Evolutionary conservation across 257 asterid species (phyloP).

Genomic region (Lycium ferocissimum): DNA sequence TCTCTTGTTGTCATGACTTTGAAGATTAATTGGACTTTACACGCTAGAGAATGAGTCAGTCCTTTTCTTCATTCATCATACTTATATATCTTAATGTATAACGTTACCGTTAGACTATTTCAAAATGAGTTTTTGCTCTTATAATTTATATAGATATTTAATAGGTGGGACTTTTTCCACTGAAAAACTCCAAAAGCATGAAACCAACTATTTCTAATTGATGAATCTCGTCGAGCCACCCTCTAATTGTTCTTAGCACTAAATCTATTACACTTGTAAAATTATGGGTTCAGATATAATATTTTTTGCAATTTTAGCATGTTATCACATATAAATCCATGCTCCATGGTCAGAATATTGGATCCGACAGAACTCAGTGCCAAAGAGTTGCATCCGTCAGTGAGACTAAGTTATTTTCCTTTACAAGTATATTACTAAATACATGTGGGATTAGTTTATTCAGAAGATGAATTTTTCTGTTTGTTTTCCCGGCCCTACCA

Average conservation of each 20-base stretch:
- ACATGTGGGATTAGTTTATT: too few species aligned
- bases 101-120: not conserved
- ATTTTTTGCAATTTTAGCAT: too few species aligned
- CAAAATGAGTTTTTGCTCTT: not conserved
- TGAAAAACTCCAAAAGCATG: not conserved
- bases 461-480: not conserved
- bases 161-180: slow-evolving; percentile 27
- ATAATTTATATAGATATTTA: not conserved
- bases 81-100: not conserved
- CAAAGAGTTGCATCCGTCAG: too few species aligned
- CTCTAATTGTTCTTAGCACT: not conserved
- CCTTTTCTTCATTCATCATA: not conserved
- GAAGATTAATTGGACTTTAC: not conserved
- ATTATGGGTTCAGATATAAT: too few species aligned
- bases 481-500: not conserved
- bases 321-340: too few species aligned
- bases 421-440: too few species aligned
- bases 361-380: too few species aligned
- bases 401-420: too few species aligned
- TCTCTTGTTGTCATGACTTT: not conserved
- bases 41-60: not conserved
- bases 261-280: too few species aligned
- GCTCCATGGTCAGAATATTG: too few species aligned
- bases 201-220: not conserved
- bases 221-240: not conserved